Evolutionary conservation across 2,329 filamentous ascomycete genomes (phyloP).

Genomic region (Colletotrichum sp.): DNA sequence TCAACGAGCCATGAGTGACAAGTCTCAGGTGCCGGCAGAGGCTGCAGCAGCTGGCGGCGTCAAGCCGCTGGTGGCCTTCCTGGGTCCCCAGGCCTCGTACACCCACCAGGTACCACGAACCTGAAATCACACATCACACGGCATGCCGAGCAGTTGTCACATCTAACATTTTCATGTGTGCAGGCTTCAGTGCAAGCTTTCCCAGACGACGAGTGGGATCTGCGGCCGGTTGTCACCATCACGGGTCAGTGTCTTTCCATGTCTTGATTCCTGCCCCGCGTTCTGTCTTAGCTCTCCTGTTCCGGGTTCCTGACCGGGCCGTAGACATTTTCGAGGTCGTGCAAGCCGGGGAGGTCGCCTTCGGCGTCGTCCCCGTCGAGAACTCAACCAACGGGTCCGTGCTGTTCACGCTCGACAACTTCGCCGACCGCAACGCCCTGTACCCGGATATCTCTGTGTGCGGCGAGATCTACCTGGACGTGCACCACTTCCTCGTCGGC

Average conservation of each 20-base stretch:
- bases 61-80: constrained; percentile 48
- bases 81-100: constrained; percentile 56
- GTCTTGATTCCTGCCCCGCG: background rate
- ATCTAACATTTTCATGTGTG: constrained; percentile 22
- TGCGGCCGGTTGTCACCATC: constrained; percentile 58
- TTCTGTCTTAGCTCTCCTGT: background rate
- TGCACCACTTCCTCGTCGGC: constrained; percentile 87
- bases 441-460: constrained; percentile 77
- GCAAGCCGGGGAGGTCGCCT: constrained; percentile 66
- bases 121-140: background rate
- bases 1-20: constrained; percentile 7
- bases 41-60: background rate
- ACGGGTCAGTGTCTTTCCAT: constrained; percentile 39
- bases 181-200: constrained; percentile 56
- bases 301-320: background rate
- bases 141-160: constrained; percentile 4
- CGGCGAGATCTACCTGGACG: constrained; percentile 84
- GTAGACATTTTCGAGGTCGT: constrained; percentile 82
- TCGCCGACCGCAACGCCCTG: constrained; percentile 72
- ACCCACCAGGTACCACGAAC: constrained; percentile 51
- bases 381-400: constrained; percentile 96
- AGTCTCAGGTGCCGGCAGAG: constrained; percentile 1
- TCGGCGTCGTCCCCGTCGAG: constrained; percentile 91
- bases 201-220: constrained; percentile 49
- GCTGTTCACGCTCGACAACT: constrained; percentile 85